These are phyloP conservation scores for Gaeumannomyces sp. DNA, from an alignment of 2,329 filamentous ascomycete genomes.

Conservation along the genomic window DNA sequence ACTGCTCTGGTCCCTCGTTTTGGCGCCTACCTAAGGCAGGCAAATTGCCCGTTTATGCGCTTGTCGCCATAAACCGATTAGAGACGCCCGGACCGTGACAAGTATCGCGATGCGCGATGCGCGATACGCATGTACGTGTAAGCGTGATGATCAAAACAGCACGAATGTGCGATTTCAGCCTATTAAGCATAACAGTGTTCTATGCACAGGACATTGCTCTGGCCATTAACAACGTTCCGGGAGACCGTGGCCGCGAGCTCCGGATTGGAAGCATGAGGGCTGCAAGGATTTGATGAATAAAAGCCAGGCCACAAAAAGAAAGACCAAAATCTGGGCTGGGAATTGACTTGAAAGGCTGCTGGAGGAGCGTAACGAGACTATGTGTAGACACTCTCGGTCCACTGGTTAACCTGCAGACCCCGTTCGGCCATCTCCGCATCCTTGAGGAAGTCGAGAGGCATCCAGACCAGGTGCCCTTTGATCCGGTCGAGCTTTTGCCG, in stretches of 20 bases:
- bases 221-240: neutral
- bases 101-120: too few relatives aligned
- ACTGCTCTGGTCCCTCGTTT: too few relatives aligned
- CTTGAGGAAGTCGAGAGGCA: conserved; percentile 82
- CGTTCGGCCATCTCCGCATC: conserved; percentile 86
- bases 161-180: too few relatives aligned
- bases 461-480: conserved; percentile 87
- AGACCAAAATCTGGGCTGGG: neutral
- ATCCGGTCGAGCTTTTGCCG: conserved; percentile 71
- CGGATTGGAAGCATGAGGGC: too few relatives aligned
- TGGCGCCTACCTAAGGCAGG: too few relatives aligned
- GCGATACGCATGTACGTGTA: too few relatives aligned
- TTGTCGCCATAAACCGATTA: too few relatives aligned
- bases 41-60: too few relatives aligned
- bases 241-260: neutral
- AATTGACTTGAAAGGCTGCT: too few relatives aligned
- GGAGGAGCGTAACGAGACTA: conserved; percentile 25
- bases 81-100: too few relatives aligned
- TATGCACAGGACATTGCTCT: neutral
- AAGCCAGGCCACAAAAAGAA: neutral
- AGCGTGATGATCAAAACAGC: too few relatives aligned
- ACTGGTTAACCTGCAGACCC: conserved; percentile 77
- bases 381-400: conserved; percentile 83
- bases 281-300: neutral
- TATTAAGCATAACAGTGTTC: too few relatives aligned